Conservation (phyloP, 2,329 filamentous ascomycete genomes). For the Diaporthe aspalathi region DNA sequence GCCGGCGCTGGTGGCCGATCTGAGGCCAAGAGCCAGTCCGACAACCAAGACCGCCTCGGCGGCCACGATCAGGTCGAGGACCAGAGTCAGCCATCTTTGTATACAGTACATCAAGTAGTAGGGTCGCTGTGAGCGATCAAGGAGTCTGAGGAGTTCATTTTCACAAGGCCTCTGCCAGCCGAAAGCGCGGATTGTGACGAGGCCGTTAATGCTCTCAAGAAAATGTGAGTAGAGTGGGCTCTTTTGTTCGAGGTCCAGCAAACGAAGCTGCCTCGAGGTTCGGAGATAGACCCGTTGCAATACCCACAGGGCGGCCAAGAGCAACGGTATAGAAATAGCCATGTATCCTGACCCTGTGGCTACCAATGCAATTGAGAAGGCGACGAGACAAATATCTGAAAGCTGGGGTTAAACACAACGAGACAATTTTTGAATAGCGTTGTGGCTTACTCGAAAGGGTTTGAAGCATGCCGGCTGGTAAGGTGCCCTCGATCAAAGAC, state of each 20-base stretch:
- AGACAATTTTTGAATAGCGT: neutral
- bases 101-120: constrained; percentile 62
- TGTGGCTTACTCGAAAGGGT: constrained; percentile 51
- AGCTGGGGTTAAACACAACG: neutral
- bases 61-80: constrained; percentile 61
- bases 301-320: neutral
- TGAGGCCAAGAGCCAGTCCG: constrained; percentile 43
- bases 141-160: constrained; percentile 41
- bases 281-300: neutral
- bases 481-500: neutral
- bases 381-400: neutral
- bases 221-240: neutral
- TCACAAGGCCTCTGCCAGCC: constrained; percentile 52
- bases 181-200: constrained; percentile 61
- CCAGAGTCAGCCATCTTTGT: constrained; percentile 63
- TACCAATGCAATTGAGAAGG: neutral
- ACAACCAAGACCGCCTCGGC: constrained; percentile 54
- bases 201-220: constrained; percentile 47
- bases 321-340: neutral
- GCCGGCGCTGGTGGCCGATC: constrained; percentile 42
- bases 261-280: constrained; percentile 34
- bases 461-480: constrained; percentile 41
- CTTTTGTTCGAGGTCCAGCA: neutral
- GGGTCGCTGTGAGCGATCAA: constrained; percentile 60
- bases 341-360: neutral